Evolutionary conservation across 1,284 basidiomycete genomes (phyloP), one percentile per base, ranked within the genome.

Genomic region (Bondarzewia mesenterica): DNA sequence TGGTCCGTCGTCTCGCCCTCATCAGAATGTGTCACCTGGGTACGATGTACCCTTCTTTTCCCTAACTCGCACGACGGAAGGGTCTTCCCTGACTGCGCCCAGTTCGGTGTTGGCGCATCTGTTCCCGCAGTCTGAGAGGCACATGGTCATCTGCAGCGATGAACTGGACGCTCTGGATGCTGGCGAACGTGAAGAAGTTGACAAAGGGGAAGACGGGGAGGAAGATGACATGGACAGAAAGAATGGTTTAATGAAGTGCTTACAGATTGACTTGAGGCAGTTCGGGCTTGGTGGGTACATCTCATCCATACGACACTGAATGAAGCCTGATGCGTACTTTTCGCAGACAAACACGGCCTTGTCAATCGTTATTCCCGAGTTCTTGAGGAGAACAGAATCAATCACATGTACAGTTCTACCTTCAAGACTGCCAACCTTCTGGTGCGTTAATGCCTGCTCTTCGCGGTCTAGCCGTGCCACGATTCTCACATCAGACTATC

Each of bases 381-480:
- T 10, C 73, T 90, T 7, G 77, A 85, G 51, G 73, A 78, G 52
- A 80, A 79, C 54, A 75, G 77, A 5, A 85, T 89, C 62, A 83
- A 87, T 62, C 88, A 89, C 64, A 85, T 89, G 75, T 90, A 90
- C 59, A 85, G 82, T 52, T 89, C 85, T 41, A 89, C 88, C 10
- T 85, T 81, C 59, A 87, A 89, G 64, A 89, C 88, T 14, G 89
- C 88, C 46, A 91, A 90, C 62, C 67, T 91, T 27, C 71, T 90
- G 56, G 86, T 87, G 48, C 45, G 70, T n/a, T n/a, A 35, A 35
- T 35, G 8, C n/a, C 32, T 35, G 32, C n/a, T n/a, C n/a, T n/a
- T n/a, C n/a, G n/a, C n/a, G n/a, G n/a, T n/a, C n/a, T n/a, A n/a
- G n/a, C n/a, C n/a, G n/a, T n/a, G n/a, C n/a, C n/a, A 8, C 32